Percentiles rank a stretch among this genome's conserved stretches.
Evolutionary conservation across 768 basidiomycete genomes (phyloP).

Genomic region (Jaapia argillacea): DNA sequence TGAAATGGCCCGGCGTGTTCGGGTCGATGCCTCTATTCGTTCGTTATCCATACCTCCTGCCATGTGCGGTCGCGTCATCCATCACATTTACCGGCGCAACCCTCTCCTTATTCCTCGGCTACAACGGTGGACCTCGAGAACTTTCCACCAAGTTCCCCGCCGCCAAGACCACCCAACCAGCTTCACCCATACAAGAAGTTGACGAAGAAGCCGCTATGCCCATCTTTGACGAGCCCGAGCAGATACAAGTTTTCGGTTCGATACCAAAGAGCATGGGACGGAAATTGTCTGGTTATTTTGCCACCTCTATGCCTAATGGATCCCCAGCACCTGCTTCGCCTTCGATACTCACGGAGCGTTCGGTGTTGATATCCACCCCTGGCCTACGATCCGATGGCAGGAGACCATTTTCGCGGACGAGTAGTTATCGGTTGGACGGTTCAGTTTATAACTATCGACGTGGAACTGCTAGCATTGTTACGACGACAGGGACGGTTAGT

Average conservation of each 20-base stretch:
- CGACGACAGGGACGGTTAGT: constrained; percentile 32
- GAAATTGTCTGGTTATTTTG: constrained; percentile 51
- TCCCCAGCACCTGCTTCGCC: constrained; percentile 23
- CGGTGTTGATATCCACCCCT: constrained; percentile 30
- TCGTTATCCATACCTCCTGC: constrained; percentile 84
- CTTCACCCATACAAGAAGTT: constrained; percentile 60
- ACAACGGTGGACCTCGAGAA: constrained; percentile 83
- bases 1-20: constrained; percentile 80
- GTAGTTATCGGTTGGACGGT: constrained; percentile 55
- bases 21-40: constrained; percentile 55
- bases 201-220: constrained; percentile 37
- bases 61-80: constrained; percentile 66
- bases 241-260: constrained; percentile 5
- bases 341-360: constrained; percentile 20
- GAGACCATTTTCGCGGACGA: constrained; percentile 42
- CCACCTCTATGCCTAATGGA: constrained; percentile 38
- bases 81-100: constrained; percentile 75
- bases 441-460: constrained; percentile 74
- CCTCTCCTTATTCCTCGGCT: constrained; percentile 80
- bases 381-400: constrained; percentile 30
- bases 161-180: constrained; percentile 50
- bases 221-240: constrained; percentile 24
- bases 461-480: constrained; percentile 42
- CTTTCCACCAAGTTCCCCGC: constrained; percentile 74
- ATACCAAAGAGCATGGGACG: constrained; percentile 27